Percentiles rank a stretch among this genome's conserved stretches.
phyloP scores from a whole-genome alignment of 805 yeast species.

The Saccharomycopsis oosterbeekiorum region DNA sequence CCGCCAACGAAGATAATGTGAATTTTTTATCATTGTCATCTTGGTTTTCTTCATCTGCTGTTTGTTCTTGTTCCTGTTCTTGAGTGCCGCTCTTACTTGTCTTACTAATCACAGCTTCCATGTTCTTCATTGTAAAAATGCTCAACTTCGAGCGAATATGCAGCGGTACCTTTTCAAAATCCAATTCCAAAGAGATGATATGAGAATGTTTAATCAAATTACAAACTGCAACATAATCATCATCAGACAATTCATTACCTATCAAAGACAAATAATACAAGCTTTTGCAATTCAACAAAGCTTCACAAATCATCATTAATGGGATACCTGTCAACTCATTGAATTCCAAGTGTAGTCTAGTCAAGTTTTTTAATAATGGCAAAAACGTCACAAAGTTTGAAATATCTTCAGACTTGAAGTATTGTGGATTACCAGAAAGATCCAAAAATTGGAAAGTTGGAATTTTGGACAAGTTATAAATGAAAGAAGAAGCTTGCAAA shows the following conservation, averaged over 20 bases:
- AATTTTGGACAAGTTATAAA: conserved; percentile 40
- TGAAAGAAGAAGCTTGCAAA: conserved; percentile 24
- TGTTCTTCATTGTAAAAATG: conserved; percentile 69
- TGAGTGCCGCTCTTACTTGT: conserved; percentile 9
- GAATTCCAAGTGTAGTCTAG: conserved; percentile 62
- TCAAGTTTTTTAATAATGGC: conserved; percentile 57
- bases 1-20: conserved; percentile 9
- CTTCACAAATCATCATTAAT: conserved; percentile 57
- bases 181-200: conserved; percentile 59
- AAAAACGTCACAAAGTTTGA: conserved; percentile 24
- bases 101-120: conserved; percentile 44
- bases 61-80: not conserved
- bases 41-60: conserved; percentile 2
- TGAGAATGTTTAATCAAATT: conserved; percentile 42
- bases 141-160: conserved; percentile 58
- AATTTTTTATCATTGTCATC: conserved; percentile 3
- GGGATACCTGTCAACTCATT: conserved; percentile 48
- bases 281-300: conserved; percentile 57
- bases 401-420: conserved; percentile 32
- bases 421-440: conserved; percentile 59
- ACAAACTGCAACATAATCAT: conserved; percentile 43
- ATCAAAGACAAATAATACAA: conserved; percentile 57
- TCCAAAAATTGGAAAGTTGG: conserved; percentile 63
- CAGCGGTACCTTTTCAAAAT: conserved; percentile 45
- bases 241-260: conserved; percentile 60